A percentile compares a stretch with the other conserved stretches of the same genome.
Conservation (phyloP, 345 rosid genomes). For the Murraya koenigii region DNA sequence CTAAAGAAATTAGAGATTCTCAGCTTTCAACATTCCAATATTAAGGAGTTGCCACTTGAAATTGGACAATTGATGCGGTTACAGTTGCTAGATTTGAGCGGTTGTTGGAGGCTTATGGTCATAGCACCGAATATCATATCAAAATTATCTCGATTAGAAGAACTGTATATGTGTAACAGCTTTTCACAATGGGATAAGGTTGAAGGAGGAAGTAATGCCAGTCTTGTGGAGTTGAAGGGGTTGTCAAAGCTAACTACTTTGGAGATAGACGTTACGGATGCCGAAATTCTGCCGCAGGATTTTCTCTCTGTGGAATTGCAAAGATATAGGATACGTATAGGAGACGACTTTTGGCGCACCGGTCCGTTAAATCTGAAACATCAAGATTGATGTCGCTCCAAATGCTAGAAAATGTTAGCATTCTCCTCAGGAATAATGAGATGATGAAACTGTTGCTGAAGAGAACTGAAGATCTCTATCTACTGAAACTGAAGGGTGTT, state of each 20-base stretch:
- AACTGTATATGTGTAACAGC: too few relatives aligned
- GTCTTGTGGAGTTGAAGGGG: too few relatives aligned
- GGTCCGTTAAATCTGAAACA: too few relatives aligned
- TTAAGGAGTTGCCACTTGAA: too few relatives aligned
- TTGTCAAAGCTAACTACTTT: too few relatives aligned
- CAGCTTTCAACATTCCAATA: rapidly evolving
- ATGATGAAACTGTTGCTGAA: background rate
- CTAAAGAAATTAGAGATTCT: background rate
- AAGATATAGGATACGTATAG: background rate
- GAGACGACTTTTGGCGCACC: background rate
- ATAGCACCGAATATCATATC: background rate
- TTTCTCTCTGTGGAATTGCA: background rate
- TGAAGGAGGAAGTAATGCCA: too few relatives aligned
- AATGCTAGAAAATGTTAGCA: background rate
- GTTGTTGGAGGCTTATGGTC: background rate
- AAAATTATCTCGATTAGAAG: too few relatives aligned
- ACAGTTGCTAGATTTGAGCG: too few relatives aligned
- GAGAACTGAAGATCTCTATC: conserved; percentile 15
- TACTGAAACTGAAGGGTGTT: background rate
- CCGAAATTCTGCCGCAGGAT: too few relatives aligned
- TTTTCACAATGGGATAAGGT: too few relatives aligned
- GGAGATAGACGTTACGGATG: too few relatives aligned
- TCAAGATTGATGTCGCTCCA: background rate
- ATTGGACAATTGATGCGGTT: too few relatives aligned
- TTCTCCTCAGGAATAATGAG: background rate